Percentiles rank a stretch among this genome's conserved stretches.
These are phyloP conservation scores for Leptographium radiaticola DNA, from an alignment of 2,329 filamentous ascomycete genomes.

Conservation along the genomic window DNA sequence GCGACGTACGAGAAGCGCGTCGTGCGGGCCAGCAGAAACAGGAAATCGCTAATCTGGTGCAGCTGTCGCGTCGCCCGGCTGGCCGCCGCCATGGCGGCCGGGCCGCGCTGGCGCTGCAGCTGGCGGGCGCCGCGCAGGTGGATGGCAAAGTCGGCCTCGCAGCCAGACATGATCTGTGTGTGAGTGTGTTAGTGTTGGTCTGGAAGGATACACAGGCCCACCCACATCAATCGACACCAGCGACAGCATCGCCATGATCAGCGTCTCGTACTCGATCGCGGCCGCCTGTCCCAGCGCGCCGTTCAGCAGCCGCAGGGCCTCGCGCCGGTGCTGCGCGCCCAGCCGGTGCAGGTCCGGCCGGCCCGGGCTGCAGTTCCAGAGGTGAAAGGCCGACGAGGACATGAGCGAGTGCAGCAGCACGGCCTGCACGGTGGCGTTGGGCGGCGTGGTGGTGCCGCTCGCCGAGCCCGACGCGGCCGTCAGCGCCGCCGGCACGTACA, in stretches of 20 bases:
- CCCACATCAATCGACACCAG: constrained; percentile 5
- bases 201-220: too few species aligned
- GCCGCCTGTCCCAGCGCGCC: neutral
- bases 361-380: constrained; percentile 2
- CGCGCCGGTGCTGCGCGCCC: neutral
- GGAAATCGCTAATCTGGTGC: constrained; percentile 5
- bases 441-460: neutral
- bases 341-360: neutral
- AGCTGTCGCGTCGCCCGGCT: constrained; percentile 2
- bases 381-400: constrained; percentile 4
- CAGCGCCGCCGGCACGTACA: constrained; percentile 1
- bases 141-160: constrained; percentile 5
- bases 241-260: constrained; percentile 7
- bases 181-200: too few species aligned
- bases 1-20: neutral
- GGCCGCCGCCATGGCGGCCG: neutral
- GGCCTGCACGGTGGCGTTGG: neutral
- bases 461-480: neutral
- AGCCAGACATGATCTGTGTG: constrained; percentile 4
- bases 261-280: neutral
- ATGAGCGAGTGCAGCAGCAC: constrained; percentile 4
- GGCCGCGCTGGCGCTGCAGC: neutral
- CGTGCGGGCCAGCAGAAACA: constrained; percentile 4
- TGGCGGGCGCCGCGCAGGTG: constrained; percentile 5
- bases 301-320: constrained; percentile 1